Evolutionary conservation across 257 asterid genomes (phyloP).

Genomic region (Scutellaria minor): DNA sequence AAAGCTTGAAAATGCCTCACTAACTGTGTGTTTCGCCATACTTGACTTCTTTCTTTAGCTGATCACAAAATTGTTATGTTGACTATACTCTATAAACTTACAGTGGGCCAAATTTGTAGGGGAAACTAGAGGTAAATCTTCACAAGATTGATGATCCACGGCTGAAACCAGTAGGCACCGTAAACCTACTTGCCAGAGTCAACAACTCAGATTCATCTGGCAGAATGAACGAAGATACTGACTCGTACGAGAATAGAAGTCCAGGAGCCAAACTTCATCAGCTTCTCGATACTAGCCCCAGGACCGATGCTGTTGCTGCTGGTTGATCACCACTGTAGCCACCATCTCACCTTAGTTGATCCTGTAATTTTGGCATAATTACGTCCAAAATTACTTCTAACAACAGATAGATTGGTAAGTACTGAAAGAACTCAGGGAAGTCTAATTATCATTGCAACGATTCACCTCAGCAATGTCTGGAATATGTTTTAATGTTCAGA

Average conservation of each 20-base stretch:
- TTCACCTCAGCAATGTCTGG: constrained; percentile 56
- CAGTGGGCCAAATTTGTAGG: constrained; percentile 48
- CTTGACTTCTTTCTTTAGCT: neutral
- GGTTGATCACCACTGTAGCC: constrained; percentile 45
- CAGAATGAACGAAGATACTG: constrained; percentile 51
- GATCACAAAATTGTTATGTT: neutral
- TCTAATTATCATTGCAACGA: constrained; percentile 38
- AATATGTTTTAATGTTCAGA: constrained; percentile 64
- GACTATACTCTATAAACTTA: neutral
- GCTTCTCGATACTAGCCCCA: constrained; percentile 71
- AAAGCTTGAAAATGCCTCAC: constrained; percentile 71
- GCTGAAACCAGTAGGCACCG: constrained; percentile 72
- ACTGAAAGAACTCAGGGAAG: constrained; percentile 31
- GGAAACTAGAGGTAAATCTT: constrained; percentile 51
- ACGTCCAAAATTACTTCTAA: constrained; percentile 71
- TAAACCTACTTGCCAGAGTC: constrained; percentile 83
- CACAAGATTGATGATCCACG: constrained; percentile 50
- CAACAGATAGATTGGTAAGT: constrained; percentile 50
- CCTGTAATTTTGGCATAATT: constrained; percentile 74
- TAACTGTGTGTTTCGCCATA: constrained; percentile 51
- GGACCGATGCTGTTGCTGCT: constrained; percentile 91
- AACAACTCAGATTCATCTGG: constrained; percentile 59
- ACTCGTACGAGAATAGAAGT: constrained; percentile 47
- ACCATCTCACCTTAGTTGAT: constrained; percentile 25
- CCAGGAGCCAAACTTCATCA: constrained; percentile 81